phyloP scores from a whole-genome alignment of 352 stramenopile genomes.

The Phytophthora macrochlamydospora region DNA sequence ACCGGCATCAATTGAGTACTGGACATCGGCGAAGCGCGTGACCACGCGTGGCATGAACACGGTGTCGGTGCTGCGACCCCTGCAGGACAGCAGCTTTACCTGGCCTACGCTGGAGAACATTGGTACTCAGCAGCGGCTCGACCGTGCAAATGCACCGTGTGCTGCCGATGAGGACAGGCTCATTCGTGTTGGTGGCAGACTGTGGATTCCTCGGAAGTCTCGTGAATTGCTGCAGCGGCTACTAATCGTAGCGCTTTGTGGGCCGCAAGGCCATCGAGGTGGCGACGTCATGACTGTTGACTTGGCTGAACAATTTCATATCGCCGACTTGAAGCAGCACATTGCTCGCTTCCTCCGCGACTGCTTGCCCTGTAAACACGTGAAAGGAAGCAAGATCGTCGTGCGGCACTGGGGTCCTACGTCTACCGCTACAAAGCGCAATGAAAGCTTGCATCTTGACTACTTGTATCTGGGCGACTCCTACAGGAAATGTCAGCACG shows the following conservation, averaged over 20 bases:
- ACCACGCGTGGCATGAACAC: background rate
- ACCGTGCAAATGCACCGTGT: background rate
- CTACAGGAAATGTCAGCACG: background rate
- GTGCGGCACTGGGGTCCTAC: constrained; percentile 3
- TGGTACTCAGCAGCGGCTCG: background rate
- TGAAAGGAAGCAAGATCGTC: constrained; percentile 9
- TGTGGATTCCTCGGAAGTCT: background rate
- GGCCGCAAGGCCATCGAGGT: constrained; percentile 15
- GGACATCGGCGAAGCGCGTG: background rate
- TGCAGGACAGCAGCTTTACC: background rate
- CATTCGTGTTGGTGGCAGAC: background rate
- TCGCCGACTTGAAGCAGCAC: background rate
- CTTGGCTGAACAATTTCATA: background rate
- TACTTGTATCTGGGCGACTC: constrained; percentile 12
- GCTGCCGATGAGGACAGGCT: background rate
- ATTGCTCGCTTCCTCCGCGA: background rate
- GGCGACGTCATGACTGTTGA: background rate
- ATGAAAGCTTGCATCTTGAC: constrained; percentile 14
- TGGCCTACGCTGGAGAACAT: background rate
- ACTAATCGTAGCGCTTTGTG: constrained; percentile 8
- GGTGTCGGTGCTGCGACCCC: background rate
- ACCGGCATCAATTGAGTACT: background rate
- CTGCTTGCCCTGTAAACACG: constrained; percentile 23
- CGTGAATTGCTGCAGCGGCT: background rate
- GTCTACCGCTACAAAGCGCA: constrained; percentile 2